Base-by-base conservation (phyloP, 176 grass and related monocot genomes). In the Phyllostachys edulis region DNA sequence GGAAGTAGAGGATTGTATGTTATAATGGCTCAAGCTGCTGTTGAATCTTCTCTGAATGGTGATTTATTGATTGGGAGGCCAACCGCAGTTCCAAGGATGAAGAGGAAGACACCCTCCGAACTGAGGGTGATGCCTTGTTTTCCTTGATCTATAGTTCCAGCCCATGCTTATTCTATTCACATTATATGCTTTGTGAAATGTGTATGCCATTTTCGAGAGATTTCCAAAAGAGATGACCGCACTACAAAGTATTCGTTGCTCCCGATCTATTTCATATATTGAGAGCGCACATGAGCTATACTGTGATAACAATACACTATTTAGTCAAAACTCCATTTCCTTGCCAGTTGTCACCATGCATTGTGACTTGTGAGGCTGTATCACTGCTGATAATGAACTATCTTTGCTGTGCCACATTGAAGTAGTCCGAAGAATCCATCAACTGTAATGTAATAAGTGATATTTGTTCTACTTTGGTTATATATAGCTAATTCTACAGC, bases 41-140 rank as follows among this genome's bases (percentile, higher is more conserved):
- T 92, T 5, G 84, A 92, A 46, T 81, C 88, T 7, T 74, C 88
- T 66, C 69, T 76, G 29, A 82, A 71, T 70, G 59, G 66, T 59
- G 77, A 63, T 8, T 87, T 78, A 1, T 36, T 85, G 44, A 85
- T 92, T 26, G 85, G 89, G 87, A 90, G 76, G 82, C 17, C 68
- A 0, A 21, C 41, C 8, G 61, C 34, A 52, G 63, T 71, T 68
- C 80, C 70, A 10, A 90, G 81, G 67, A 92, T 90, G 88, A 97
- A 97, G 88, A 86, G 94, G 76, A 97, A 97, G 90, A 97, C 94
- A 0, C 94, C 94, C 24, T 97, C 88, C 0, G 88, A 97, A 51
- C 88, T 97, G 7, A 89, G 94, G 51, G 94, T 94, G 89, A 91
- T 37, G 21, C 34, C 46, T 67, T 50, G 27, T 10, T 21, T 26